phyloP scores from a whole-genome alignment of 2,329 filamentous ascomycete species.

The Aureobasidium sp. region DNA sequence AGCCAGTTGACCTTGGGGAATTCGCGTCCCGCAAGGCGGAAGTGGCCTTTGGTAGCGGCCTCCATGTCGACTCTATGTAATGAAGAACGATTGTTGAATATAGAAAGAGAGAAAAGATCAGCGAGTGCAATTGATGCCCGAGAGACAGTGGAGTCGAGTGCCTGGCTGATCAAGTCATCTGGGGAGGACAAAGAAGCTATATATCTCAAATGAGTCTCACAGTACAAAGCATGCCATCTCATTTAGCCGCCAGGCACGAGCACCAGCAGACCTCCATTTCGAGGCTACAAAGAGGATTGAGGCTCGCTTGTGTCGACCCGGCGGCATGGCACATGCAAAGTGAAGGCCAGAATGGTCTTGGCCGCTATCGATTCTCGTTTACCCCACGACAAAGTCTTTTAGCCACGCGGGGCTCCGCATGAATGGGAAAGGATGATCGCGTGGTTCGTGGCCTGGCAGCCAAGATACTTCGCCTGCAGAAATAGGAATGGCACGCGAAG shows the following conservation, averaged over 20 bases:
- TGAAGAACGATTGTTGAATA: slow-evolving; percentile 9
- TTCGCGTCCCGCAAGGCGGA: slow-evolving; percentile 26
- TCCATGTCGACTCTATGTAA: slow-evolving; percentile 22
- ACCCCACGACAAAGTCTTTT: slow-evolving; percentile 9
- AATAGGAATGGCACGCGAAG: not conserved
- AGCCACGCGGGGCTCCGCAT: slow-evolving; percentile 14
- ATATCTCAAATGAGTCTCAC: slow-evolving; percentile 5
- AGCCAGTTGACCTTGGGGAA: slow-evolving; percentile 30
- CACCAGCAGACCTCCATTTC: not conserved
- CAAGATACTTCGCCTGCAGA: not conserved
- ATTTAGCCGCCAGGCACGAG: slow-evolving; percentile 15
- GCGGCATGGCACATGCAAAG: not conserved
- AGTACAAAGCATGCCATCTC: not conserved
- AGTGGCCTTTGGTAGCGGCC: slow-evolving; percentile 27
- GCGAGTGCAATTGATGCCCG: not conserved
- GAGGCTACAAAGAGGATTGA: not conserved
- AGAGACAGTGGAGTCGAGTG: slow-evolving; percentile 9
- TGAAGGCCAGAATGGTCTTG: slow-evolving; percentile 8
- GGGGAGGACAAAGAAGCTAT: slow-evolving; percentile 5
- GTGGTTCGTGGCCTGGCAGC: slow-evolving; percentile 7
- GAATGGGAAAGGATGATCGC: slow-evolving; percentile 12
- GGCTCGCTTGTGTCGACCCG: slow-evolving; percentile 8
- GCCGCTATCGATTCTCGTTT: slow-evolving; percentile 12
- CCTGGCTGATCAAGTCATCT: slow-evolving; percentile 9
- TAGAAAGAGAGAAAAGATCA: slow-evolving; percentile 1